Base-by-base conservation (phyloP, 352 stramenopile genomes). In the Globisporangium ultimum region DNA sequence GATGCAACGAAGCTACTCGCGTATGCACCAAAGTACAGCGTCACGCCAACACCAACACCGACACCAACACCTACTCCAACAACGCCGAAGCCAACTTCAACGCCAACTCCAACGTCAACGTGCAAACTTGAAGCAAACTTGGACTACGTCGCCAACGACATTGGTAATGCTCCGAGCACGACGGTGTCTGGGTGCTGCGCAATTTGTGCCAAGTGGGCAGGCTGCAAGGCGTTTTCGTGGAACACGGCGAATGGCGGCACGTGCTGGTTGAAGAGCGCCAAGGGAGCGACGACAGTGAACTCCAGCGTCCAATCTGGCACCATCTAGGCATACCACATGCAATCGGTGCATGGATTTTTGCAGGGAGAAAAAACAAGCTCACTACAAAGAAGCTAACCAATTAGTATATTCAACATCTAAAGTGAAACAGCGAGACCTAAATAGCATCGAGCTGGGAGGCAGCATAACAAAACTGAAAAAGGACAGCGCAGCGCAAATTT, bases 221-320 rank as follows among this genome's bases (percentile, higher is more conserved):
- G 70, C 5, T 87, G 75, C 63, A 70, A 66, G 12, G 75, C 70
- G 1, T 88, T 74, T 65, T 69, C 74, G 11, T 88, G 78, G 76
- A 83, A 62, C 34, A 70, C 69, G 45, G 64, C 67, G 56, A 63
- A 78, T 20, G 74, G 67, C 21, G 76, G 78, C 40, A 81, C 62
- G 14, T 88, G 77, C 63, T 88, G 70, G 65, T 63, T 88, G 21
- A 88, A 89, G 60, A 79, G 64, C n/a, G 24, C 17, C 41, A 78
- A 72, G 52, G 64, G 62, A 10, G 15, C 40, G 13, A 57, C 59
- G 32, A 36, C 22, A 21, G 18, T 21, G n/a, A 52, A 55, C 12
- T 5, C 21, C 9, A 51, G 43, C 22, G 55, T 53, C 3, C 61
- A 53, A 20, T 68, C 61, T 36, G 28, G 28, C 28, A 36, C 28